Evolutionary conservation across 768 basidiomycete genomes (phyloP), one percentile per base, ranked within the genome.

Genomic region (Phaeotremella fagi): DNA sequence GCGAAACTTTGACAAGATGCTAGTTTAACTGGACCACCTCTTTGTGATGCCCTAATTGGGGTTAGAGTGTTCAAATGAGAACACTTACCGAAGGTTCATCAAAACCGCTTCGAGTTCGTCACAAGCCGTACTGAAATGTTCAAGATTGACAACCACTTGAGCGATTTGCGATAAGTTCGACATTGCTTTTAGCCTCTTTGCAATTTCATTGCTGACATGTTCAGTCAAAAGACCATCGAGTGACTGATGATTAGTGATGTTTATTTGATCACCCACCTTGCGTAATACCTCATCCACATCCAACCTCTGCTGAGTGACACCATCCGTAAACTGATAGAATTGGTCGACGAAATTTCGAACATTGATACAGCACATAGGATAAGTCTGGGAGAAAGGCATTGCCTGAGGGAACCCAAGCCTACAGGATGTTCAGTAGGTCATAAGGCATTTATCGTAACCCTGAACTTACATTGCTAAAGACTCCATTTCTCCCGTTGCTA

Each of bases 241-340:
- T 0, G 90, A 89, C 92, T 95, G 54, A 1, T 12, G 11, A 22
- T n/a, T 37, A 36, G 33, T 37, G 37, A 35, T 20, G 22, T 26
- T 22, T 28, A 2, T 14, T 36, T 3, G n/a, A 31, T 25, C 1
- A 33, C 68, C 52, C 65, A 91, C 94, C 80, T 85, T 90, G 76
- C 85, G 85, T 46, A 99, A 74, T 7, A 97, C 79, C 49, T 90
- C 90, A 64, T 98, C 92, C 27, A 92, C 88, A 68, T 92, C 87
- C 37, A 86, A 81, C 72, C 91, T 87, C 53, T 90, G 87, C 68
- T 92, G 88, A 1, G 87, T 84, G 4, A 95, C 87, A 7, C 94
- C 94, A 63, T 99, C 95, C 0, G 92, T 84, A 73, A 98, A 99
- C 22, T 89, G 85, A 70, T 97, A 94, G 77, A 95, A 98, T 63